Base-by-base conservation (phyloP, 768 basidiomycete genomes). In the Lactifluus rugatus region DNA sequence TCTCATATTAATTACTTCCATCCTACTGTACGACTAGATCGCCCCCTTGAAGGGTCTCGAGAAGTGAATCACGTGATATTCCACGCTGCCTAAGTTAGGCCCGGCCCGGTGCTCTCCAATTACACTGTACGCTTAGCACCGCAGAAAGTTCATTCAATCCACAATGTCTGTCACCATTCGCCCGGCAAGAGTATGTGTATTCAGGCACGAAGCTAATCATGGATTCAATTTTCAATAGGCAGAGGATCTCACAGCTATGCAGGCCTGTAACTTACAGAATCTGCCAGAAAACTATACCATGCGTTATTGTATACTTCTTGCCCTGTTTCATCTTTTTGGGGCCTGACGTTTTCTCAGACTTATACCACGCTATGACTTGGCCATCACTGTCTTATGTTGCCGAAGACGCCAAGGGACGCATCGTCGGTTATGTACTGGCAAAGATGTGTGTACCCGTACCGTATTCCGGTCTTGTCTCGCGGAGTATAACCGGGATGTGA, bases 381-480 rank as follows among this genome's bases (percentile, higher is more conserved):
- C 93, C 93, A 0, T 85, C 91, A 60, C 78, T 96, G 19, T 94
- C 91, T 8, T 95, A 88, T 65, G 92, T 97, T 6, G 93, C 93
- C 0, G 92, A 93, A 66, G 92, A 94, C 64, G 79, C 83, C 66
- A 85, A 89, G 66, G 93, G 93, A 1, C 78, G 88, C 56, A 85
- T 97, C 55, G 91, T 97, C 2, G 93, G 93, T 31, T 97, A 97
- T 69, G 93, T 95, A 36, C 74, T 97, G n/a, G 92, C 89, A 2
- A 94, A 94, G 71, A 95, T 96, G 93, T 95, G 61, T 47, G 81
- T 73, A 25, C 42, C 4, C 47, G 81, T 73, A 25, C 42, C 4
- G 17, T 23, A 2, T 6, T 10, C 19, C 1, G 19, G 11, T 42
- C 26, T 51, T 36, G 19, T 34, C 42, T 50, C 5, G 39, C 19